Percentiles rank a stretch among this genome's conserved stretches.
Evolutionary conservation across 176 grass and related monocot species (phyloP).

Genomic region (Lolium rigidum): DNA sequence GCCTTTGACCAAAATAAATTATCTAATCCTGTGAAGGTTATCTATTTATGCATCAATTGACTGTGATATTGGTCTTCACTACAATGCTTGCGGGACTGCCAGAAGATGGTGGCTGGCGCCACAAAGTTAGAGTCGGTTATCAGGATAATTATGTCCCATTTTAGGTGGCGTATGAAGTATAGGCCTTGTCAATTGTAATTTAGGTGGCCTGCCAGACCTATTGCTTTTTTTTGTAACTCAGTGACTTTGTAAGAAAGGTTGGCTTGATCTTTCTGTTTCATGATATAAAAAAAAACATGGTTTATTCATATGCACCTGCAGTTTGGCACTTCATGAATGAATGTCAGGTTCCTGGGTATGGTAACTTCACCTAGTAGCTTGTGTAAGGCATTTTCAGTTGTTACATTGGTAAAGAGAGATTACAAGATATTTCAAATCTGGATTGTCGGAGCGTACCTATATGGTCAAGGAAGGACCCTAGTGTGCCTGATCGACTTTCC

Average conservation of each 20-base stretch:
- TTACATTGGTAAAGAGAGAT: conserved; percentile 14
- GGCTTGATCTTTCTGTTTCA: not conserved
- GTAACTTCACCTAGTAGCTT: conserved; percentile 25
- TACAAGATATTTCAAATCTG: not conserved
- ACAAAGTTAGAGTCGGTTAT: not conserved
- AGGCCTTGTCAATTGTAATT: not conserved
- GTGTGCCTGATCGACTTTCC: conserved; percentile 56
- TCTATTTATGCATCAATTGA: not conserved
- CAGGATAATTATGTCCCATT: not conserved
- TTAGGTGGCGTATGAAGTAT: not conserved
- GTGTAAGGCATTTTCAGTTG: not conserved
- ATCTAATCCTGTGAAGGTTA: conserved; percentile 18
- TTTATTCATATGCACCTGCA: not conserved
- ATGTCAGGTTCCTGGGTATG: not conserved
- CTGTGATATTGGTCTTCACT: not conserved
- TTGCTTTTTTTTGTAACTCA: not conserved
- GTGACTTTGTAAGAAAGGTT: not conserved
- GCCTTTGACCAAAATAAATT: not conserved
- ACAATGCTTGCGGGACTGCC: not conserved
- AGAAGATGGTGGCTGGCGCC: not conserved
- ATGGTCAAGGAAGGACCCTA: conserved; percentile 78
- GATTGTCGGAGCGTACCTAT: conserved; percentile 49
- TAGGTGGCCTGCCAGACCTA: not conserved
- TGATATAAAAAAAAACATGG: not conserved
- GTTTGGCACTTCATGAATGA: not conserved